phyloP scores from a whole-genome alignment of 2,329 filamentous ascomycete genomes.

The Diaporthe humulicola region DNA sequence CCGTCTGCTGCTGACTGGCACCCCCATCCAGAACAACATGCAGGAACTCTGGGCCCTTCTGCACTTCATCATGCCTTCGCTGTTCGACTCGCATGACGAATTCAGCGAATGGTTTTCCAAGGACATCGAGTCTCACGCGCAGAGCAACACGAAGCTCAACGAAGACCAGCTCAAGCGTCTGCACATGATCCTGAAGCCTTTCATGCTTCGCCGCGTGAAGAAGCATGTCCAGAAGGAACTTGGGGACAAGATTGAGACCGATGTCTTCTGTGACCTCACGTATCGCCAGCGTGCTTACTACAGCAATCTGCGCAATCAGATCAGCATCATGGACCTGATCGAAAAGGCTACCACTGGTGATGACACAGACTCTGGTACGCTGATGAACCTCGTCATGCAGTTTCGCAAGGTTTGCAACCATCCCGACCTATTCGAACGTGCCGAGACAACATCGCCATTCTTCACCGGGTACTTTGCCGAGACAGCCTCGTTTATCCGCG shows the following conservation, averaged over 20 bases:
- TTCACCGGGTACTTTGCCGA: constrained; percentile 91
- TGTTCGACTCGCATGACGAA: constrained; percentile 94
- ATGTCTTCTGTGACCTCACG: constrained; percentile 96
- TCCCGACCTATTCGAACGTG: constrained; percentile 95
- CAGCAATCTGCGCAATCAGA: constrained; percentile 91
- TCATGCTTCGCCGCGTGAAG: constrained; percentile 99
- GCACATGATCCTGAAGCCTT: constrained; percentile 99
- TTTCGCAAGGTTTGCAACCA: constrained; percentile 99
- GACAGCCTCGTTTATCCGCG: constrained; percentile 93
- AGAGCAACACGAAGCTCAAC: constrained; percentile 99
- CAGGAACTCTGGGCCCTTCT: constrained; percentile 97
- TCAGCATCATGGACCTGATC: constrained; percentile 98
- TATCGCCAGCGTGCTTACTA: constrained; percentile 97
- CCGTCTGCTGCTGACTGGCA: constrained; percentile 92
- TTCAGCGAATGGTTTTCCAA: constrained; percentile 96
- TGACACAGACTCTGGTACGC: constrained; percentile 91
- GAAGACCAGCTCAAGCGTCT: constrained; percentile 96
- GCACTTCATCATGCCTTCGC: constrained; percentile 99
- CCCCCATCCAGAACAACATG: constrained; percentile 99
- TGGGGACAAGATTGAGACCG: constrained; percentile 97
- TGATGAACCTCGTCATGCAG: constrained; percentile 99
- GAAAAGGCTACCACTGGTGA: constrained; percentile 96
- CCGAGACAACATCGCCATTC: constrained; percentile 89
- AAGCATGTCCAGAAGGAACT: constrained; percentile 99
- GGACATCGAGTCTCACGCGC: constrained; percentile 97